Percentiles rank a stretch among this genome's conserved stretches.
Conservation (phyloP, 2,329 filamentous ascomycete species). For the Aspergillus hiratsukae region DNA sequence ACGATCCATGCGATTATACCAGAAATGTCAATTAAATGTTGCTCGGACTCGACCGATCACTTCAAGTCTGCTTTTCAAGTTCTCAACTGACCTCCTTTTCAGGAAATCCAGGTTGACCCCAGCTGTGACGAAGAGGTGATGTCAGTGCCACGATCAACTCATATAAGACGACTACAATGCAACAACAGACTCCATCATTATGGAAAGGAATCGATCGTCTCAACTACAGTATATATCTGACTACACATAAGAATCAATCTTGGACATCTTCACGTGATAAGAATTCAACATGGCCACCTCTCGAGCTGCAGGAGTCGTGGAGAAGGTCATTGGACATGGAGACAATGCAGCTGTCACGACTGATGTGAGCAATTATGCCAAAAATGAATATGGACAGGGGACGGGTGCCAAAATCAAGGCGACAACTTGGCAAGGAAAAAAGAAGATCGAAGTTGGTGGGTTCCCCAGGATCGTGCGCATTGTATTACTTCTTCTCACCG, state of each 20-base stretch:
- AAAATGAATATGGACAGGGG: slow-evolving; percentile 50
- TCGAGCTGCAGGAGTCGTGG: slow-evolving; percentile 63
- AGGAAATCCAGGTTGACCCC: not conserved
- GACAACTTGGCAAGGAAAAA: slow-evolving; percentile 76
- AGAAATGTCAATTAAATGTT: not conserved
- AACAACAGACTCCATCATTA: not conserved
- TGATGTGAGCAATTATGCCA: slow-evolving; percentile 63
- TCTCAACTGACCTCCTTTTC: too few species aligned
- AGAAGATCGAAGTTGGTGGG: slow-evolving; percentile 63
- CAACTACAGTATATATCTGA: not conserved
- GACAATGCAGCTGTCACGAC: slow-evolving; percentile 62
- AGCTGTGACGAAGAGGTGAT: not conserved
- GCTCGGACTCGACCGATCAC: not conserved
- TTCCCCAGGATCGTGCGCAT: not conserved
- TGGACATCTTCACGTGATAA: not conserved
- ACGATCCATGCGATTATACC: not conserved
- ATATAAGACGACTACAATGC: not conserved
- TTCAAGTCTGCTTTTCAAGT: too few species aligned
- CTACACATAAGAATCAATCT: not conserved
- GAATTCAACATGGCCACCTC: slow-evolving; percentile 50
- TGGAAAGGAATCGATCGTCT: not conserved
- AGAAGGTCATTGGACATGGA: slow-evolving; percentile 65
- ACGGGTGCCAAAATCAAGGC: slow-evolving; percentile 68
- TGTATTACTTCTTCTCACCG: not conserved
- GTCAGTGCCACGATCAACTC: not conserved